Evolutionary conservation across 1,284 basidiomycete species (phyloP).

Genomic region (Athelia sp.): DNA sequence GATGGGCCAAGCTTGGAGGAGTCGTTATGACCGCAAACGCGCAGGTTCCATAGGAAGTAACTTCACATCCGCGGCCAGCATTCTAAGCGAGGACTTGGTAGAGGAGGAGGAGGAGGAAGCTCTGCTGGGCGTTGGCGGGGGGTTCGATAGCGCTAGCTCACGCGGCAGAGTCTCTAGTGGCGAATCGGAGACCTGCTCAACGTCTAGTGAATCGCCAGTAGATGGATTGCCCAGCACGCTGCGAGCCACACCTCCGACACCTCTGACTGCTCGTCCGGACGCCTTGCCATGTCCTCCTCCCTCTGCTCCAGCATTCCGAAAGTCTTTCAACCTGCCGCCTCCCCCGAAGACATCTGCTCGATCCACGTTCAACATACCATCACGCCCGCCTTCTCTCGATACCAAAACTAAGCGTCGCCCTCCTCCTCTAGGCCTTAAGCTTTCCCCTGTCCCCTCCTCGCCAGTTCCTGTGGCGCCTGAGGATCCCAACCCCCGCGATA

Average conservation of each 20-base stretch:
- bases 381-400: conserved; percentile 32
- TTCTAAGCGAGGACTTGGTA: conserved; percentile 73
- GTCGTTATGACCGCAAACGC: conserved; percentile 60
- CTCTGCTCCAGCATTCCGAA: conserved; percentile 42
- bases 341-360: conserved; percentile 33
- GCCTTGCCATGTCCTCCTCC: conserved; percentile 34
- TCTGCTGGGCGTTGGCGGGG: conserved; percentile 61
- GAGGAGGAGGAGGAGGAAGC: conserved; percentile 77
- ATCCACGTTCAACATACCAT: conserved; percentile 42
- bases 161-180: conserved; percentile 28
- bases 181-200: conserved; percentile 26
- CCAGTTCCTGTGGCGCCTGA: conserved; percentile 46
- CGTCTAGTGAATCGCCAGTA: conserved; percentile 40
- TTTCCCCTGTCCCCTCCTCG: conserved; percentile 67
- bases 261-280: conserved; percentile 21
- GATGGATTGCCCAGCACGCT: conserved; percentile 19
- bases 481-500: conserved; percentile 31
- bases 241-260: conserved; percentile 13
- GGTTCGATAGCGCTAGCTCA: conserved; percentile 47
- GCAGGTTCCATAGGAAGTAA: conserved; percentile 69
- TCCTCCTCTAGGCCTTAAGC: conserved; percentile 47
- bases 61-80: conserved; percentile 51
- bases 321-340: conserved; percentile 22
- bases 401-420: conserved; percentile 55
- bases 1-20: conserved; percentile 63